Evolutionary conservation across 1,284 basidiomycete species (phyloP).

Genomic region (Anthracocystis setariae): DNA sequence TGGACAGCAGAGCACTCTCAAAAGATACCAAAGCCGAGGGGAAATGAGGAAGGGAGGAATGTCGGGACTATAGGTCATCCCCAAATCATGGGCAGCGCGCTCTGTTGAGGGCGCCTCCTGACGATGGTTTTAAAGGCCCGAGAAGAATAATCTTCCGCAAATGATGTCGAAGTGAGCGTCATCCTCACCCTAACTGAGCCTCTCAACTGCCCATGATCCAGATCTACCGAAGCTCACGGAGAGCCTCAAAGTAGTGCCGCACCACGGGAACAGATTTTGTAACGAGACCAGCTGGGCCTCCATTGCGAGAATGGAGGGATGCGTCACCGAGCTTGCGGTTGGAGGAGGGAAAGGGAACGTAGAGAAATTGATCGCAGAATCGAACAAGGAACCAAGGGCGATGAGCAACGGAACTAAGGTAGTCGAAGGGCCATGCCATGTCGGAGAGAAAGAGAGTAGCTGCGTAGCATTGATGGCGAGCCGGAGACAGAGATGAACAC

Average conservation of each 20-base stretch:
- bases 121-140: constrained; percentile 56
- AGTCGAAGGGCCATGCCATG: background rate
- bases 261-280: constrained; percentile 30
- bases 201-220: constrained; percentile 34
- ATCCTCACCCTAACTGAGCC: constrained; percentile 30
- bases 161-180: constrained; percentile 23
- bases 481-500: too few species aligned
- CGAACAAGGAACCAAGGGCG: background rate
- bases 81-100: constrained; percentile 53
- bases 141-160: constrained; percentile 43
- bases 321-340: constrained; percentile 42
- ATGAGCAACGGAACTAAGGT: background rate
- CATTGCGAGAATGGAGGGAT: constrained; percentile 20
- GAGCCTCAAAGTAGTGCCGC: constrained; percentile 47
- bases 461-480: too few species aligned
- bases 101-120: constrained; percentile 49
- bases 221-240: constrained; percentile 47
- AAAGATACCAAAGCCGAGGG: background rate
- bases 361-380: background rate
- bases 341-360: background rate
- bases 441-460: too few species aligned
- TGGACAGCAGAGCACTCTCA: background rate
- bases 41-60: constrained; percentile 9
- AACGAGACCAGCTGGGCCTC: constrained; percentile 33
- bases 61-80: constrained; percentile 56